Evolutionary conservation across 139 green algal genomes (phyloP).

Genomic region (Tetraselmis chui): DNA sequence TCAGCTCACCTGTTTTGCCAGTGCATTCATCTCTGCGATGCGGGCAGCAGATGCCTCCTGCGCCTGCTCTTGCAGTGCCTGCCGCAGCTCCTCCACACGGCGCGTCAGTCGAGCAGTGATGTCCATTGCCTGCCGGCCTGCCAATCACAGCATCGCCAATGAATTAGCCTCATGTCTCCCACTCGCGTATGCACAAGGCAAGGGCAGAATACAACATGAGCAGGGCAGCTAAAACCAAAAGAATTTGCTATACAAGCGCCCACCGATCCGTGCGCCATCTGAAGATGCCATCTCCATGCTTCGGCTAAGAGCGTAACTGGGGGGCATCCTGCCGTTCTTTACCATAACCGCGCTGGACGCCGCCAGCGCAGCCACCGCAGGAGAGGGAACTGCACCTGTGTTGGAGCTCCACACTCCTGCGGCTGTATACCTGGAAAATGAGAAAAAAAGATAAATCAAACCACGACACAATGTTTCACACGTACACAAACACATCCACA

Average conservation of each 20-base stretch:
- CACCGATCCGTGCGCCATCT: too few species aligned
- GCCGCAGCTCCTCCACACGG: not conserved
- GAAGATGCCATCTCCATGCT: too few species aligned
- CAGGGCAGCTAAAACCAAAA: too few species aligned
- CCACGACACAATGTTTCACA: too few species aligned
- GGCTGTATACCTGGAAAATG: not conserved
- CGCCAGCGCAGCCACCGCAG: not conserved
- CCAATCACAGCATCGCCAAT: too few species aligned
- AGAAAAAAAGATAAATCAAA: too few species aligned
- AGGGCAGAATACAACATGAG: too few species aligned
- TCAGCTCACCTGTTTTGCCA: not conserved
- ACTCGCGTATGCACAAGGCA: too few species aligned
- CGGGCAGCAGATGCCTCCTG: not conserved
- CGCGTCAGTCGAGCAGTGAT: not conserved
- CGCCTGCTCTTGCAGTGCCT: not conserved
- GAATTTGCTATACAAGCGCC: too few species aligned
- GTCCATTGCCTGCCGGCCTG: not conserved
- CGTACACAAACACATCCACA: too few species aligned
- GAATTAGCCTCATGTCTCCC: too few species aligned
- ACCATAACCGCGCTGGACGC: not conserved
- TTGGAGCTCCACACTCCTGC: not conserved
- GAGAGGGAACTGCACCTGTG: not conserved
- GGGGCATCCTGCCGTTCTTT: not conserved
- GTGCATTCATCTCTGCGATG: not conserved
- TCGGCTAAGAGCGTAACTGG: not conserved